Evolutionary conservation across 179 eudicot species (phyloP).

Genomic region (Silene noctiflora): DNA sequence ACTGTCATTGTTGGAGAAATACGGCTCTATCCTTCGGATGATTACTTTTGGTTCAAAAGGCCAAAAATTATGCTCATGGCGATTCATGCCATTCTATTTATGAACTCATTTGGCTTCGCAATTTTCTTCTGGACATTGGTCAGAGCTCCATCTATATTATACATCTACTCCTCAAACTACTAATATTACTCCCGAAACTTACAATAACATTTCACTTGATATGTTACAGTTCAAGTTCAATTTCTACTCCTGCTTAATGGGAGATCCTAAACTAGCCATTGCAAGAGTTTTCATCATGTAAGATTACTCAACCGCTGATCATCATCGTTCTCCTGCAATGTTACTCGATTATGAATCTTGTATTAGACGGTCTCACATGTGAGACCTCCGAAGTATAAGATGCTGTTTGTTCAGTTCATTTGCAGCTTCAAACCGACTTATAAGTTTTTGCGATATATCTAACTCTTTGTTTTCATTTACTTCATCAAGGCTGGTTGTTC

Average conservation of each 20-base stretch:
- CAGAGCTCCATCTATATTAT: not conserved
- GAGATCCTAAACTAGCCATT: constrained; percentile 12
- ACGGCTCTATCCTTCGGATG: constrained; percentile 51
- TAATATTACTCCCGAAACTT: not conserved
- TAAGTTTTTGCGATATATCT: too few species aligned
- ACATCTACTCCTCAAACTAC: not conserved
- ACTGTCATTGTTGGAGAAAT: constrained; percentile 50
- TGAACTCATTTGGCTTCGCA: constrained; percentile 31
- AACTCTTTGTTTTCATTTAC: too few species aligned
- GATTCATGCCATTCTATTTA: constrained; percentile 56
- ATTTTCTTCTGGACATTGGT: constrained; percentile 34
- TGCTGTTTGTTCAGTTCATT: constrained; percentile 16
- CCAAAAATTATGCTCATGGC: constrained; percentile 49
- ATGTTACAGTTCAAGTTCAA: constrained; percentile 23
- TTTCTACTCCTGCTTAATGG: constrained; percentile 31
- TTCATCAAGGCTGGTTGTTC: constrained; percentile 4
- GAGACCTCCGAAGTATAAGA: too few species aligned
- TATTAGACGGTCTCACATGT: not conserved
- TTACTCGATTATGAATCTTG: not conserved
- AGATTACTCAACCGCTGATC: not conserved
- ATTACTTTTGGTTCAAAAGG: constrained; percentile 55
- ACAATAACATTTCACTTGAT: not conserved
- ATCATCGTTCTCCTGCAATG: not conserved
- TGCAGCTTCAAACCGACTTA: too few species aligned
- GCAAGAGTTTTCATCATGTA: constrained; percentile 26